Conservation (phyloP, 2,329 filamentous ascomycete species). For the Leptographium galeiforme region DNA sequence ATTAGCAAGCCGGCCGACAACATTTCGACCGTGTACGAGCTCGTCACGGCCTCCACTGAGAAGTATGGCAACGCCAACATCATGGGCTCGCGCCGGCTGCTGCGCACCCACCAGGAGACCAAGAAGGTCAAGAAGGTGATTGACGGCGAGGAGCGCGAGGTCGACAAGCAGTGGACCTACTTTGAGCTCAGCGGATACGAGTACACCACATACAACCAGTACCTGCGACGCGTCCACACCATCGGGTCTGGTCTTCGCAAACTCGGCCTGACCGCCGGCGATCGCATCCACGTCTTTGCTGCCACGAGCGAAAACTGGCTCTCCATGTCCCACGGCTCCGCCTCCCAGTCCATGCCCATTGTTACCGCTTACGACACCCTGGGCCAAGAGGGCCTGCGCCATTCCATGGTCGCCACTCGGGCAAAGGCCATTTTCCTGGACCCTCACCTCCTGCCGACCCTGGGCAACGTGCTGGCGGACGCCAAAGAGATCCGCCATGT, state of each 20-base stretch:
- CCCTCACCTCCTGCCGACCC: slow-evolving; percentile 50
- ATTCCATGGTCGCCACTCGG: slow-evolving; percentile 59
- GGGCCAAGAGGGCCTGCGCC: slow-evolving; percentile 60
- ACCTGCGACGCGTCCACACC: slow-evolving; percentile 54
- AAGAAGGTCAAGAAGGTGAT: slow-evolving; percentile 86
- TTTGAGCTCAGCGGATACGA: slow-evolving; percentile 72
- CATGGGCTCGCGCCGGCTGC: slow-evolving; percentile 57
- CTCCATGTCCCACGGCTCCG: slow-evolving; percentile 34
- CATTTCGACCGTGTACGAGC: slow-evolving; percentile 62
- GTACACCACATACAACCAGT: slow-evolving; percentile 66
- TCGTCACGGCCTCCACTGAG: slow-evolving; percentile 53
- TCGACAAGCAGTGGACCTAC: slow-evolving; percentile 79
- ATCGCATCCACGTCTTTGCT: slow-evolving; percentile 68
- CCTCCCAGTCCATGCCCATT: slow-evolving; percentile 68
- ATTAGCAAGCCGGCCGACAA: slow-evolving; percentile 46
- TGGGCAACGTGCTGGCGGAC: slow-evolving; percentile 38
- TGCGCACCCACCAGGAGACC: slow-evolving; percentile 67
- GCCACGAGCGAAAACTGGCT: slow-evolving; percentile 50
- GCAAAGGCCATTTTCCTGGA: slow-evolving; percentile 64
- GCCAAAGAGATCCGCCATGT: slow-evolving; percentile 36
- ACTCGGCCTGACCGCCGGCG: slow-evolving; percentile 54
- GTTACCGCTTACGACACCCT: slow-evolving; percentile 77
- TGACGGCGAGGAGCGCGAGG: slow-evolving; percentile 63
- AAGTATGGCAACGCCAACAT: slow-evolving; percentile 53
- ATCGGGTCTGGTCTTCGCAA: slow-evolving; percentile 59